phyloP scores from a whole-genome alignment of 176 grass and related monocot genomes.

The Saccharum officinarum region DNA sequence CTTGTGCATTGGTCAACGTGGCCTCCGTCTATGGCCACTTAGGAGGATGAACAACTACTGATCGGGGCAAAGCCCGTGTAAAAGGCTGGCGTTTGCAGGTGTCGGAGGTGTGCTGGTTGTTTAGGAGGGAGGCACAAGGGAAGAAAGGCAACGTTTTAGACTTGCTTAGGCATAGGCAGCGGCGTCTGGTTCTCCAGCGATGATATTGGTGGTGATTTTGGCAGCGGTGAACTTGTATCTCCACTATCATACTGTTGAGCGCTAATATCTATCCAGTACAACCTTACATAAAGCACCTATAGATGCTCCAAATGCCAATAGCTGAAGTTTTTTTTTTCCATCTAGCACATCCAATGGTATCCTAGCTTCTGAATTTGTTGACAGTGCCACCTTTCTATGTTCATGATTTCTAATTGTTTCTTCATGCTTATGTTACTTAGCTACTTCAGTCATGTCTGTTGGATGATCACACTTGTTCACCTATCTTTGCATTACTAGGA shows the following conservation, averaged over 20 bases:
- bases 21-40: background rate
- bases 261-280: background rate
- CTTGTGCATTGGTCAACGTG: background rate
- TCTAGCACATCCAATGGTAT: conserved; percentile 1
- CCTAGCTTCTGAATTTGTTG: conserved; percentile 32
- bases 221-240: too few relatives aligned
- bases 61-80: too few relatives aligned
- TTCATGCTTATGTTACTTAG: background rate
- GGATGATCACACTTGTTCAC: background rate
- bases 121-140: too few relatives aligned
- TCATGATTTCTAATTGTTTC: conserved; percentile 1
- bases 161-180: too few relatives aligned
- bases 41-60: background rate
- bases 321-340: background rate
- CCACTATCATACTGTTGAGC: too few relatives aligned
- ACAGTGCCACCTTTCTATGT: background rate
- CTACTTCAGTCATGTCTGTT: background rate
- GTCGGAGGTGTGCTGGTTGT: too few relatives aligned
- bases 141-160: too few relatives aligned
- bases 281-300: background rate
- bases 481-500: background rate
- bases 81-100: too few relatives aligned
- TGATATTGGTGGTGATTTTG: too few relatives aligned
- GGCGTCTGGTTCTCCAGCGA: too few relatives aligned
- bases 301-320: background rate